phyloP scores from a whole-genome alignment of 2,329 filamentous ascomycete genomes.

The Lasiodiplodia citricola region DNA sequence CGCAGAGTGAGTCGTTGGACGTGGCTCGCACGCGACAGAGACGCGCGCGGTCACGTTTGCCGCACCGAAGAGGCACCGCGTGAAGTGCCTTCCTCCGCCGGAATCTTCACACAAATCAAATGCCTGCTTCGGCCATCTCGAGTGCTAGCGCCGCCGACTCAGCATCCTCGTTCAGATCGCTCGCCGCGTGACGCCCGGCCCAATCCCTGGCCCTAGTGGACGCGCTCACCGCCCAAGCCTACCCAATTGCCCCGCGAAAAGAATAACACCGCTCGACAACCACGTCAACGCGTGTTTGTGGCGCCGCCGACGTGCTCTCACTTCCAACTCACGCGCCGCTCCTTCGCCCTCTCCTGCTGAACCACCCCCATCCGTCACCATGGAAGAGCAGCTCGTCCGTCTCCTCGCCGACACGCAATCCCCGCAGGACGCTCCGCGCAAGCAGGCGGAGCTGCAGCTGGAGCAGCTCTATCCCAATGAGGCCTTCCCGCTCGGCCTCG shows the following conservation, averaged over 20 bases:
- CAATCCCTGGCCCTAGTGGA: slow-evolving; percentile 1
- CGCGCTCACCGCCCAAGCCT: neutral
- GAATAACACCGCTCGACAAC: slow-evolving; percentile 12
- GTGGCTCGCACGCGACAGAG: neutral
- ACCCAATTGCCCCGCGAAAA: slow-evolving; percentile 18
- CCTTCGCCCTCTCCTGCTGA: neutral
- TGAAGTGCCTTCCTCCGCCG: neutral
- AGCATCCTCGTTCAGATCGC: slow-evolving; percentile 21
- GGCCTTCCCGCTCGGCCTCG: slow-evolving; percentile 78
- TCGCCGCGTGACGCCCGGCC: slow-evolving; percentile 19
- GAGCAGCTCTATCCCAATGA: slow-evolving; percentile 70
- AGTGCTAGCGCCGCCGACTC: slow-evolving; percentile 11
- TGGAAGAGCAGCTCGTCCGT: slow-evolving; percentile 92
- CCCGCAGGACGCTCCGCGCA: slow-evolving; percentile 74
- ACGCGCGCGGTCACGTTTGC: slow-evolving; percentile 16
- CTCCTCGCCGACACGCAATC: slow-evolving; percentile 88
- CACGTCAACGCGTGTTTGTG: slow-evolving; percentile 29
- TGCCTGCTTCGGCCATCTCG: neutral
- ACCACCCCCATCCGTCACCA: slow-evolving; percentile 43
- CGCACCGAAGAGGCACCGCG: too few relatives aligned
- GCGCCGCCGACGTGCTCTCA: slow-evolving; percentile 17
- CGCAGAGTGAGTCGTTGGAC: neutral
- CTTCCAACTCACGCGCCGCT: slow-evolving; percentile 2
- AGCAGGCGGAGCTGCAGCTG: slow-evolving; percentile 84
- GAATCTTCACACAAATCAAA: neutral